phyloP scores from a whole-genome alignment of 2,329 filamentous ascomycete species.

The Exophiala bonariae region DNA sequence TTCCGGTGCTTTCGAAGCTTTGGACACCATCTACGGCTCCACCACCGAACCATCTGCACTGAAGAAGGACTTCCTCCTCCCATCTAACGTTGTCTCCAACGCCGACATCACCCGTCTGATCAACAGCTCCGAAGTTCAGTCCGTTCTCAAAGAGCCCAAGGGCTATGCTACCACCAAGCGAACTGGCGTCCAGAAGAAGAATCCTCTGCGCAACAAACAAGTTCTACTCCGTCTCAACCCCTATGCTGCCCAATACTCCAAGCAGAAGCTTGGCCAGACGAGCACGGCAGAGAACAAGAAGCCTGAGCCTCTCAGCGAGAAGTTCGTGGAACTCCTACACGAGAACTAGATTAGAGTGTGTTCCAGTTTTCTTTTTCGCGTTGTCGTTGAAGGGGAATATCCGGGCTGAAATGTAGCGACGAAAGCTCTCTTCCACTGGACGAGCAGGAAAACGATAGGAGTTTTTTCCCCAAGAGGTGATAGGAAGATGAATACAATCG shows the following conservation, averaged over 20 bases:
- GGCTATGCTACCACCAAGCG: slow-evolving; percentile 89
- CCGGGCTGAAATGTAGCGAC: no score
- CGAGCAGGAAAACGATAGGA: no score
- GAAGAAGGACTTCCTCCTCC: slow-evolving; percentile 99
- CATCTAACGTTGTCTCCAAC: slow-evolving; percentile 88
- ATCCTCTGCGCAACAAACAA: slow-evolving; percentile 98
- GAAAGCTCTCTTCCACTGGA: no score
- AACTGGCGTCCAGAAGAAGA: slow-evolving; percentile 96
- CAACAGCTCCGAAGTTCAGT: slow-evolving; percentile 99
- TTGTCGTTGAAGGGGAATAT: no score
- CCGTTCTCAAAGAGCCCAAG: slow-evolving; percentile 87
- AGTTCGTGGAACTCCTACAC: slow-evolving; percentile 54
- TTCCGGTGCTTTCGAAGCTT: slow-evolving; percentile 91
- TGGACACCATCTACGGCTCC: slow-evolving; percentile 95
- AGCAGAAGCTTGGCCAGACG: slow-evolving; percentile 78
- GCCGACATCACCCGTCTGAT: slow-evolving; percentile 95
- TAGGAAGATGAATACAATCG: no score
- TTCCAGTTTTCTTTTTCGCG: no score
- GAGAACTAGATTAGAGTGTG: slow-evolving; percentile 56
- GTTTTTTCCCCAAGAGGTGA: no score
- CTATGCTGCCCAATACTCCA: slow-evolving; percentile 86
- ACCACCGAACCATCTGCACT: slow-evolving; percentile 84
- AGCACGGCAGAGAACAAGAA: slow-evolving; percentile 60
- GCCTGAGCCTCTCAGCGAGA: slow-evolving; percentile 55
- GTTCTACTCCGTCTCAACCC: slow-evolving; percentile 98